Evolutionary conservation across 192 early-diverging fungal genomes (phyloP), one percentile per base, ranked within the genome.

Genomic region (Entophlyctis helioformis): DNA sequence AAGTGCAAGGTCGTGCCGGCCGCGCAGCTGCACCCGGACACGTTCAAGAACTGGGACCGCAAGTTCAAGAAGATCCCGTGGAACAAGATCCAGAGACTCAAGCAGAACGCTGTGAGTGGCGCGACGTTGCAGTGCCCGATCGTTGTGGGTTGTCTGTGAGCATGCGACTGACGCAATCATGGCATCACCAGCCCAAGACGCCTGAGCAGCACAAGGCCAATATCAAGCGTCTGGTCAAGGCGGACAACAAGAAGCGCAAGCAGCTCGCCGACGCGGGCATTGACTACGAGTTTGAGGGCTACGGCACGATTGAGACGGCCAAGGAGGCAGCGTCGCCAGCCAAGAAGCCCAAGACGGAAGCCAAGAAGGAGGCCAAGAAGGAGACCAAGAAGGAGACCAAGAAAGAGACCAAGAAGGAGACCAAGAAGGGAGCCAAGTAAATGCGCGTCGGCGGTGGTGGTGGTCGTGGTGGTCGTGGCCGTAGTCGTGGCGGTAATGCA

Each of bases 281-380:
- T 37, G 88, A 88, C 28, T 96, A 89, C 59, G 90, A 90, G n/a
- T 88, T 91, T 58, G 78, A 69, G 6, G 83, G 83, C 33, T 87
- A 83, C 46, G 38, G 36, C 4, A 27, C 32, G 46, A 2, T 27
- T 36, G 42, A 49, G 18, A 10, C 37, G 33, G 49, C 38, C 28
- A 22, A 13, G 19, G 41, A 22, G 20, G 12, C 5, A 26, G n/a
- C 12, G 7, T 2, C 42, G 18, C 8, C 16, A n/a, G 6, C 44
- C 33, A 53, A 53, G 44, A 47, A 52, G 44, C 11, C 13, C 29
- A 9, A 5, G 13, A 21, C 32, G 11, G 15, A 10, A 18, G 31
- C 23, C 13, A 16, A 53, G 36, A 23, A 27, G 6, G 42, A 29
- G 21, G 21, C 16, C 18, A 39, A 39, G 38, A n/a, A n/a, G n/a